A percentile compares a stretch with the other conserved stretches of the same genome.
Evolutionary conservation across 108 stramenopile genomes (phyloP).

Genomic region (Schizochytrium sp.): DNA sequence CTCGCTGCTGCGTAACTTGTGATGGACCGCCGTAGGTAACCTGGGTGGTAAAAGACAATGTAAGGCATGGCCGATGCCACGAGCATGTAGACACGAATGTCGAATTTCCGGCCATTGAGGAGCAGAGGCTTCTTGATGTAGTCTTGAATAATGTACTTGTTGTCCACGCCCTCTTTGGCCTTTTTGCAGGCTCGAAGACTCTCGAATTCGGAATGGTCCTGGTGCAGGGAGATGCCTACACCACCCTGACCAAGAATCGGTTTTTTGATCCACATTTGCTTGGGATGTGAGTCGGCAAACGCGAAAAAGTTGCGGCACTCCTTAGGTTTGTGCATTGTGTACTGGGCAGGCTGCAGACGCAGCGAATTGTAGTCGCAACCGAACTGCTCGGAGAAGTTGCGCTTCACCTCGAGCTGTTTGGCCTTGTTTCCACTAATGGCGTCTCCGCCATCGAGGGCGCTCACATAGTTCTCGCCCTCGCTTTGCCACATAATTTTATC

Average conservation of each 20-base stretch:
- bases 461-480: constrained; percentile 1
- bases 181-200: constrained; percentile 6
- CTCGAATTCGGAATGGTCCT: not conserved
- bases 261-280: constrained; percentile 5
- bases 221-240: not conserved
- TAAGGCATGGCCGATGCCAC: constrained; percentile 40
- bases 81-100: constrained; percentile 52
- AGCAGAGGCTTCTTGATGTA: constrained; percentile 45
- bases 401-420: constrained; percentile 15
- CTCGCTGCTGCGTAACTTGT: not conserved
- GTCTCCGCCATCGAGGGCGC: constrained; percentile 10
- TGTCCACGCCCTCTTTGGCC: not conserved
- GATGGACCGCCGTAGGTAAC: constrained; percentile 6
- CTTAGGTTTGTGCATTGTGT: constrained; percentile 9
- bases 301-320: not conserved
- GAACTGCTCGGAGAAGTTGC: constrained; percentile 1
- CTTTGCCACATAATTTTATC: not conserved
- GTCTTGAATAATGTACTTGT: constrained; percentile 37
- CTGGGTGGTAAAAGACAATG: constrained; percentile 16
- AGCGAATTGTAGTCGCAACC: constrained; percentile 7
- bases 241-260: constrained; percentile 7
- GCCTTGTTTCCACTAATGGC: constrained; percentile 9
- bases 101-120: constrained; percentile 47
- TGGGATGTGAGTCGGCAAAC: not conserved
- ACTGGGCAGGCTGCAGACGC: constrained; percentile 5